Evolutionary conservation across 2,329 filamentous ascomycete genomes (phyloP).

Genomic region (Colletotrichum musicola): DNA sequence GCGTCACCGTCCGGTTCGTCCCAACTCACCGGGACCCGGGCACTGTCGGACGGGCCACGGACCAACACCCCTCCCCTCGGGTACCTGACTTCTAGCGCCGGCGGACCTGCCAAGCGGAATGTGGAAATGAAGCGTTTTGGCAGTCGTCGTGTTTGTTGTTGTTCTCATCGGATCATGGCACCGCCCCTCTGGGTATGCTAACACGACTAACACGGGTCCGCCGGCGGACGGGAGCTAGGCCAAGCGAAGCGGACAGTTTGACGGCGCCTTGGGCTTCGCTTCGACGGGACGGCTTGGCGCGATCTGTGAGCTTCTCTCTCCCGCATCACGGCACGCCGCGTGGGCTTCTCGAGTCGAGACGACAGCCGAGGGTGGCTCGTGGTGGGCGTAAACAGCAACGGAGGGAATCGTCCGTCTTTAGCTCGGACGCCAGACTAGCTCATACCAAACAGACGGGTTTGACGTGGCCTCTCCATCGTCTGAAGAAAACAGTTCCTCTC

Average conservation of each 20-base stretch:
- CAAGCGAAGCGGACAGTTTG: neutral
- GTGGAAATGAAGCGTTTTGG: neutral
- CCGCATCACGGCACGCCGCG: neutral
- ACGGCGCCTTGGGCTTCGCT: neutral
- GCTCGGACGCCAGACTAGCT: too few species aligned
- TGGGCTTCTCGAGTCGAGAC: too few species aligned
- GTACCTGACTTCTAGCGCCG: slow-evolving; percentile 7
- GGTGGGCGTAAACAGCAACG: neutral
- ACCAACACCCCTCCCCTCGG: neutral
- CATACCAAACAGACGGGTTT: too few species aligned
- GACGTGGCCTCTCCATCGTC: neutral
- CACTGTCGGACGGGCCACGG: neutral
- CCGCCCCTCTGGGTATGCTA: neutral
- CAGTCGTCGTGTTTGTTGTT: neutral
- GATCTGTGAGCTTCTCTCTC: neutral
- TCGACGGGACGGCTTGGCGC: neutral
- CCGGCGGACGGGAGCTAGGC: neutral
- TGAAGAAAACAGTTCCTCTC: neutral
- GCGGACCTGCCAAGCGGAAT: neutral
- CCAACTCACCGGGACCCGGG: neutral
- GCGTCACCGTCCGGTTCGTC: neutral
- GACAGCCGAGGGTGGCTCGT: too few species aligned
- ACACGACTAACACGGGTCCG: too few species aligned
- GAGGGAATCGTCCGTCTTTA: neutral
- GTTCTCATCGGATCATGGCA: neutral